Evolutionary conservation across 1,139 yeast genomes (phyloP), one percentile per base, ranked within the genome.

Genomic region (Suhomyces bolitotheri): DNA sequence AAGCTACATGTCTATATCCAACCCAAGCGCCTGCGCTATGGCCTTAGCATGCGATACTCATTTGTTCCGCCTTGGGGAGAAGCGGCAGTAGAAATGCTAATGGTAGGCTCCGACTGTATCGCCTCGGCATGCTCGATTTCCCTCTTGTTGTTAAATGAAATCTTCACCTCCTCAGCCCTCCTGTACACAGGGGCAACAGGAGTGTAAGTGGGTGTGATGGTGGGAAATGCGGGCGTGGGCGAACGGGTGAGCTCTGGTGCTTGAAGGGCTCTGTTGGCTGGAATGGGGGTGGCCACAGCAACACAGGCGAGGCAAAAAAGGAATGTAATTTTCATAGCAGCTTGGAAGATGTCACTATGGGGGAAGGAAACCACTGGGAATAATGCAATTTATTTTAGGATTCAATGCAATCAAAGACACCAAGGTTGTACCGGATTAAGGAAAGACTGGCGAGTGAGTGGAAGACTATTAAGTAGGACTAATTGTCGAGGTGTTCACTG

Each of bases 251-350:
- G 22, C 9, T 42, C 31, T 10, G 39, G 29, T 2, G 58, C 57
- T 33, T 47, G 51, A 25, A 57, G 47, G 23, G 46, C 49, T 13
- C 48, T 33, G 33, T 58, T 47, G 15, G 62, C 62, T 5, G 63
- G 62, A 10, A 59, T 45, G 6, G 62, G 61, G 2, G 64, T 56
- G 13, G 51, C 54, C 9, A 10, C 23, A n/a, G 21, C 16, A 4
- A 29, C 5, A n/a, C 25, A 33, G 21, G 27, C 8, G 22, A 36
- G 13, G 21, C 19, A 10, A n/a, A 33, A 16, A 15, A 19, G 8
- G 4, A 15, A 16, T 8, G 10, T 8, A 23, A 29, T 21, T 12
- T n/a, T 29, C 40, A 36, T 36, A 25, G 19, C n/a, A n/a, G n/a
- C n/a, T n/a, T n/a, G n/a, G n/a, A n/a, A n/a, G n/a, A n/a, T n/a